Conservation (phyloP, 192 early-diverging fungal species). For the Linnemannia exigua region DNA sequence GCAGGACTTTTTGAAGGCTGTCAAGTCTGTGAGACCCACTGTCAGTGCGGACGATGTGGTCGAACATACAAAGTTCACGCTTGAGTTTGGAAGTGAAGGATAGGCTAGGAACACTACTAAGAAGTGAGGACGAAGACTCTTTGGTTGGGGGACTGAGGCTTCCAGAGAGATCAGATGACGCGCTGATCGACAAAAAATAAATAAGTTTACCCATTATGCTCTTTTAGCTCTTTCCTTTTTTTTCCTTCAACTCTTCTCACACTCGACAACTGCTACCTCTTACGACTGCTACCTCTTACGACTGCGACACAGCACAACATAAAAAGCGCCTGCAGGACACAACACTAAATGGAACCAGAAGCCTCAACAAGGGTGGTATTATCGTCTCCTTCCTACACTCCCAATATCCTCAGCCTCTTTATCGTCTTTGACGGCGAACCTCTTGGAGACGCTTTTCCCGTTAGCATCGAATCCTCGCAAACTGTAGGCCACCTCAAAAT, state of each 20-base stretch:
- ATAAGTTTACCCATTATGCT: background rate
- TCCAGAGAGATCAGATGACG: background rate
- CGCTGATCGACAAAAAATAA: background rate
- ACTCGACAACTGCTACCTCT: background rate
- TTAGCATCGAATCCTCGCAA: background rate
- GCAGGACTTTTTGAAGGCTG: constrained; percentile 87
- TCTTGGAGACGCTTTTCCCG: background rate
- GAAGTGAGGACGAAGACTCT: background rate
- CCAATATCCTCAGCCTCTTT: background rate
- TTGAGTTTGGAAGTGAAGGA: constrained; percentile 76
- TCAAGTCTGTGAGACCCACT: constrained; percentile 79
- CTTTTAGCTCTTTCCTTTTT: background rate
- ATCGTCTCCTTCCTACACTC: background rate
- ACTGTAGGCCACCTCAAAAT: background rate
- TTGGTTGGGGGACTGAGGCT: background rate
- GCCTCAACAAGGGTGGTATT: background rate
- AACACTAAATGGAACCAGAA: too few species aligned
- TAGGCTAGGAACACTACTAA: background rate
- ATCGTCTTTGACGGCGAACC: background rate
- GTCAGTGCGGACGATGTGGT: constrained; percentile 86
- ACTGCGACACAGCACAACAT: background rate
- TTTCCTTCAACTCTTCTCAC: background rate
- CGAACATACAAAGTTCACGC: constrained; percentile 89
- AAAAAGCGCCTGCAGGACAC: background rate
- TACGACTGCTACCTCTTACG: background rate